Evolutionary conservation across 495 filamentous ascomycete genomes (phyloP), one percentile per base, ranked within the genome.

Genomic region (Penicillium egyptiacum): DNA sequence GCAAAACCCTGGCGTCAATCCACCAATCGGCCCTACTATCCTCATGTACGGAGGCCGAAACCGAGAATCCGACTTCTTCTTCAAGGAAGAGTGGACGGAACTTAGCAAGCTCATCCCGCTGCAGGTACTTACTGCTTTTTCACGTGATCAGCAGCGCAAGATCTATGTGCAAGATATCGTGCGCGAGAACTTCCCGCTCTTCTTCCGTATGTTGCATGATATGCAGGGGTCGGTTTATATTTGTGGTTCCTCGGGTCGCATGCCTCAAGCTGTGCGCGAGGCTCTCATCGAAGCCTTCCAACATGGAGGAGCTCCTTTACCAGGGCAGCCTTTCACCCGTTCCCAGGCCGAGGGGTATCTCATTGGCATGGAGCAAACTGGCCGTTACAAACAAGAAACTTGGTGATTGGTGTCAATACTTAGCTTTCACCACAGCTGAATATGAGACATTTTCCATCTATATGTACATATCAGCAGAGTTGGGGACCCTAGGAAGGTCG

Each of bases 111-210:
- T 70, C 22, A 68, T 76, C 20, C 66, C 71, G 0, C 47, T 89
- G 8, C 69, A 80, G 20, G 83, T 96, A 12, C 72, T 84, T 54
- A 85, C 90, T 2, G 93, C 93, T 0, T 98, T 96, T 63, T 98
- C 94, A 1, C 76, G 94, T 3, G 85, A 90, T 60, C 84, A 89
- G 69, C 68, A 70, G 30, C 76, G 84, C 57, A 96, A 96, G 71
- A 69, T 88, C 26, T 99, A 99, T 64, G 93, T 99, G 10, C 94
- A 99, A 65, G 85, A 96, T 69, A 73, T 86, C 4, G 83, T 99
- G 44, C 81, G 86, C 0, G 72, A 85, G 63, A 73, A 90, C 17
- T 80, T 78, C 0, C 40, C 56, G 9, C 59, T 79, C 26, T 79
- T 97, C 5, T 87, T 81, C 62, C 64, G 79, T 4, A 65, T 86